These are phyloP conservation scores for Chlorella sp. DNA, from an alignment of 139 green algal species.

Conservation along the genomic window DNA sequence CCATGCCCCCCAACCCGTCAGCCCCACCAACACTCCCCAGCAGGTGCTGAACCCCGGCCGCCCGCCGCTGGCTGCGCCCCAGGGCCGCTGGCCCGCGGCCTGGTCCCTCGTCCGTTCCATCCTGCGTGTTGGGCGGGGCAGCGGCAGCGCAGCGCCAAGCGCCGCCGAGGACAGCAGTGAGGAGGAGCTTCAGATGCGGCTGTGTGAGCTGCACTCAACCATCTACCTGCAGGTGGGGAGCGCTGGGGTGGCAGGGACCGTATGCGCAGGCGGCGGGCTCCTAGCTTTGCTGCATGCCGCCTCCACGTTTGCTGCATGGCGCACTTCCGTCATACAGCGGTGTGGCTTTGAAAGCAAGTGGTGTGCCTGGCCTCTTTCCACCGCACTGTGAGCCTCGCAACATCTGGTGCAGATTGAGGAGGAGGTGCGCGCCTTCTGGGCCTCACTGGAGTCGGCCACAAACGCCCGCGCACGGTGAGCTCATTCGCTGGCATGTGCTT, in stretches of 20 bases:
- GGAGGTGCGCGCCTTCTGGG: slow-evolving; percentile 76
- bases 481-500: no score
- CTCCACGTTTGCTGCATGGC: no score
- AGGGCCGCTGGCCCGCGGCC: slow-evolving; percentile 43
- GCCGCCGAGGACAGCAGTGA: not conserved
- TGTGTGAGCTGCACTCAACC: slow-evolving; percentile 70
- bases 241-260: no score
- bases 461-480: slow-evolving; percentile 57
- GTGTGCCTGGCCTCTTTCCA: no score
- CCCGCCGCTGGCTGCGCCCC: not conserved
- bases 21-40: no score
- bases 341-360: no score
- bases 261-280: no score
- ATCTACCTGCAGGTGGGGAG: slow-evolving; percentile 65
- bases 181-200: slow-evolving; percentile 62
- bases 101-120: slow-evolving; percentile 17
- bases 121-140: not conserved
- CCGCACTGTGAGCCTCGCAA: not conserved
- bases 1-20: no score
- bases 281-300: no score
- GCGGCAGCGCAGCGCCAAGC: no score
- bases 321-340: no score
- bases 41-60: slow-evolving; percentile 20
- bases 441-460: slow-evolving; percentile 71
- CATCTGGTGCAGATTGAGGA: slow-evolving; percentile 55